Conservation (phyloP, 2,329 filamentous ascomycete species). For the Cryphonectria naterciae region DNA sequence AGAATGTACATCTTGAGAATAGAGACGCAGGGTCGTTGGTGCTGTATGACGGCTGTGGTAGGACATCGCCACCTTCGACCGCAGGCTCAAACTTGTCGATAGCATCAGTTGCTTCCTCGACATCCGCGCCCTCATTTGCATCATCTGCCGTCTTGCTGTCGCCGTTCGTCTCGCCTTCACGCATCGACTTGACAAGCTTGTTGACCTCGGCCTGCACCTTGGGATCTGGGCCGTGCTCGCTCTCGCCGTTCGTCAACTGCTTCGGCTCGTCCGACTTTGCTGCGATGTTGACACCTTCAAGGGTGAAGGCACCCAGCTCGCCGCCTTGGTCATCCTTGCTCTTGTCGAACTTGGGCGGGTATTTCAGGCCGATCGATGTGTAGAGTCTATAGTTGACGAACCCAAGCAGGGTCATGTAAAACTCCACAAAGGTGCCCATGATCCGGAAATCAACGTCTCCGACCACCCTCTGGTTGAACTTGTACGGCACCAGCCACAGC, state of each 20-base stretch:
- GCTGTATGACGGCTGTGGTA: constrained; percentile 75
- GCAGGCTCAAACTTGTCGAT: constrained; percentile 93
- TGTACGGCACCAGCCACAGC: constrained; percentile 95
- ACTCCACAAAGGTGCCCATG: constrained; percentile 99
- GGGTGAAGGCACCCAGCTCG: constrained; percentile 86
- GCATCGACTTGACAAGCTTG: constrained; percentile 70
- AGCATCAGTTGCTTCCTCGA: constrained; percentile 58
- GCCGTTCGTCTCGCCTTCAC: constrained; percentile 50
- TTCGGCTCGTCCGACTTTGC: constrained; percentile 58
- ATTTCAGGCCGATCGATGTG: constrained; percentile 87
- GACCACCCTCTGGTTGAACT: constrained; percentile 93
- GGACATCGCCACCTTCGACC: constrained; percentile 80
- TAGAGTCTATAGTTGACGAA: constrained; percentile 97
- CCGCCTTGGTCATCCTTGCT: constrained; percentile 86
- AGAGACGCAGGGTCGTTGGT: constrained; percentile 72
- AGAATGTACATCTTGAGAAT: constrained; percentile 89
- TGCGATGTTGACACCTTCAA: constrained; percentile 73
- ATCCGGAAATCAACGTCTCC: constrained; percentile 97
- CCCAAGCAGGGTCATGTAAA: constrained; percentile 93
- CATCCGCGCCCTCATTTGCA: constrained; percentile 48
- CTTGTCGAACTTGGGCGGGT: constrained; percentile 91
- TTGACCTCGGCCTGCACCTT: constrained; percentile 68
- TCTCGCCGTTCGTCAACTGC: constrained; percentile 54
- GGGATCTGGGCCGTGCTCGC: constrained; percentile 61
- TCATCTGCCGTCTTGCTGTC: constrained; percentile 46